These are phyloP conservation scores for Sugiyamaella boreocaroliniensis DNA, from an alignment of 805 yeast species.

Conservation along the genomic window DNA sequence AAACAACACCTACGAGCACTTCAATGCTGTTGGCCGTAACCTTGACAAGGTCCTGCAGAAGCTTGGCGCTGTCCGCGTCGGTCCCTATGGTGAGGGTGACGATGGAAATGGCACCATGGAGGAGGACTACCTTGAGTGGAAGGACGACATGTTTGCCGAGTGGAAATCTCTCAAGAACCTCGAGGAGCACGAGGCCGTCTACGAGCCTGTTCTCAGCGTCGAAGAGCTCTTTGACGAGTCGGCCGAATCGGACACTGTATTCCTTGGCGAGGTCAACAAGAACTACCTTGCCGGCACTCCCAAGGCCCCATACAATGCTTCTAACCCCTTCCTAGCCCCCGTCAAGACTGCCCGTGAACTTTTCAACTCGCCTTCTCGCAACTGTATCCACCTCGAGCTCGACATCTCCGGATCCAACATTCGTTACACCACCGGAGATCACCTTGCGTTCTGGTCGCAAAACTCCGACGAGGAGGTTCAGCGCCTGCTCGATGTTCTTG, in stretches of 20 bases:
- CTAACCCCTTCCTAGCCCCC: conserved; percentile 78
- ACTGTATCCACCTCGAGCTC: conserved; percentile 85
- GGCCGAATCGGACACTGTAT: conserved; percentile 41
- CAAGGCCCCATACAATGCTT: conserved; percentile 68
- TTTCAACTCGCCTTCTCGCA: conserved; percentile 56
- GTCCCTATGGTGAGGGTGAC: conserved; percentile 84
- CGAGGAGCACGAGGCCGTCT: conserved; percentile 72
- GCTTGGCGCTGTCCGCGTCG: conserved; percentile 69
- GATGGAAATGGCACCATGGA: conserved; percentile 93
- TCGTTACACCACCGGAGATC: conserved; percentile 92
- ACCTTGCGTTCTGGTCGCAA: conserved; percentile 90
- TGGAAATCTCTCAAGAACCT: conserved; percentile 58
- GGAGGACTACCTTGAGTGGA: conserved; percentile 93
- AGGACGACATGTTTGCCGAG: conserved; percentile 62
- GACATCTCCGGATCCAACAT: conserved; percentile 70
- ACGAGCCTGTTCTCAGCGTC: conserved; percentile 57
- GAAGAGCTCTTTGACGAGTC: conserved; percentile 24
- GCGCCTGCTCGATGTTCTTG: conserved; percentile 59
- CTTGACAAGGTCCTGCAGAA: conserved; percentile 43
- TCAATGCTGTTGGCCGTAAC: conserved; percentile 69
- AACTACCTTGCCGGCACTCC: conserved; percentile 40
- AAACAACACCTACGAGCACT: conserved; percentile 88
- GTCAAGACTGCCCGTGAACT: conserved; percentile 58
- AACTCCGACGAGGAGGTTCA: conserved; percentile 70
- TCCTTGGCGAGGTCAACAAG: conserved; percentile 75